phyloP scores from a whole-genome alignment of 306 rosid species.

The Cicer judaicum region DNA sequence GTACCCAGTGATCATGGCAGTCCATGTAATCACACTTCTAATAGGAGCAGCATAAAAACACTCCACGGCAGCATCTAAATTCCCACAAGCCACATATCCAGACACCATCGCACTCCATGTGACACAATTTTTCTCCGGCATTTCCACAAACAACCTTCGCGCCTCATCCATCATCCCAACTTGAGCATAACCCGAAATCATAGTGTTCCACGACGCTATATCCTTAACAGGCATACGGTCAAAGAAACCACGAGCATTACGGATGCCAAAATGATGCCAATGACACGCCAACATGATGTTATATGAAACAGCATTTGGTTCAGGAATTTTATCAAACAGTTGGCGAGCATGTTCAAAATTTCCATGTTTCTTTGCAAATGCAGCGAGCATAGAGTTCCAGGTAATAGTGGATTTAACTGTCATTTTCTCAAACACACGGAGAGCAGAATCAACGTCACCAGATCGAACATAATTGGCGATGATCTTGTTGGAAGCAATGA shows the following conservation, averaged over 20 bases:
- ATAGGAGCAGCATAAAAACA: constrained; percentile 62
- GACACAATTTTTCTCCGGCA: constrained; percentile 76
- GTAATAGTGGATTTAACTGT: constrained; percentile 61
- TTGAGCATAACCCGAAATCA: constrained; percentile 77
- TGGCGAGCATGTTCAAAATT: constrained; percentile 56
- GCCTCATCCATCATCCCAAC: constrained; percentile 66
- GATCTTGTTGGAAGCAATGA: constrained; percentile 61
- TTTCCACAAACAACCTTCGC: constrained; percentile 48
- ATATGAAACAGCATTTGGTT: constrained; percentile 74
- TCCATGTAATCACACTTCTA: constrained; percentile 81
- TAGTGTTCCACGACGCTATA: constrained; percentile 78
- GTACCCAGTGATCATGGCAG: constrained; percentile 85
- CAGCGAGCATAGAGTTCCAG: constrained; percentile 79
- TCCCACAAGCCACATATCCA: constrained; percentile 72
- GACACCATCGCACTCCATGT: constrained; percentile 95
- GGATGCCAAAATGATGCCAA: constrained; percentile 53
- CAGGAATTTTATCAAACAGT: constrained; percentile 75
- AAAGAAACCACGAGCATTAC: constrained; percentile 65
- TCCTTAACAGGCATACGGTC: constrained; percentile 71
- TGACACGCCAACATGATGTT: constrained; percentile 76
- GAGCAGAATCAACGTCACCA: constrained; percentile 70
- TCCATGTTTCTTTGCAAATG: constrained; percentile 57
- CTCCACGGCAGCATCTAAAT: constrained; percentile 68
- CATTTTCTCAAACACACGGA: constrained; percentile 63
- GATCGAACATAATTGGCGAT: constrained; percentile 58